Evolutionary conservation across 352 stramenopile species (phyloP).

Genomic region (Globisporangium solare): DNA sequence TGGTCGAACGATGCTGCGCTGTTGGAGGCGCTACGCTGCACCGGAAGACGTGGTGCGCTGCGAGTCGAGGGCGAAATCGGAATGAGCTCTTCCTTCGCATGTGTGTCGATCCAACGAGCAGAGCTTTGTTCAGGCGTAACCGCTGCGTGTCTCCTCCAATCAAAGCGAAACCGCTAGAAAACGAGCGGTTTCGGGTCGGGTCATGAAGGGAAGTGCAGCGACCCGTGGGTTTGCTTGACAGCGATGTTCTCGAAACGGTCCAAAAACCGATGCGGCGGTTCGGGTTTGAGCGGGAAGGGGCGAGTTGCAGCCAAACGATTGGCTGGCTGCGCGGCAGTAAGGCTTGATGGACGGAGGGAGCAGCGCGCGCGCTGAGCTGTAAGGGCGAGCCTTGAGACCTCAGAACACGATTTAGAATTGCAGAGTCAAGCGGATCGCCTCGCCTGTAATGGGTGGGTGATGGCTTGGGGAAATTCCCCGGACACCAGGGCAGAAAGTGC

Average conservation of each 20-base stretch:
- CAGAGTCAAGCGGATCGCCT: constrained; percentile 76
- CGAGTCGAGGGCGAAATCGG: no score
- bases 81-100: no score
- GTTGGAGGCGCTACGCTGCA: no score
- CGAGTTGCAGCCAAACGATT: not conserved
- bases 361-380: no score
- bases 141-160: constrained; percentile 5
- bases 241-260: not conserved
- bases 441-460: constrained; percentile 11
- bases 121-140: not conserved
- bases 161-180: not conserved
- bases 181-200: not conserved
- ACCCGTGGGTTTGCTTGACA: not conserved
- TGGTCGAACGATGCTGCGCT: not conserved
- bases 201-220: not conserved
- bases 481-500: constrained; percentile 87
- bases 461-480: constrained; percentile 90
- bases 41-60: no score
- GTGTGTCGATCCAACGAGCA: not conserved
- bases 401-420: constrained; percentile 93
- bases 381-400: no score
- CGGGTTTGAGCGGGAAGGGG: no score
- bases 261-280: no score
- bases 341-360: no score
- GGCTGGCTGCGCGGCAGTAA: no score